phyloP scores from a whole-genome alignment of 108 stramenopile species.

The Cyclostephanos tholiformis region DNA sequence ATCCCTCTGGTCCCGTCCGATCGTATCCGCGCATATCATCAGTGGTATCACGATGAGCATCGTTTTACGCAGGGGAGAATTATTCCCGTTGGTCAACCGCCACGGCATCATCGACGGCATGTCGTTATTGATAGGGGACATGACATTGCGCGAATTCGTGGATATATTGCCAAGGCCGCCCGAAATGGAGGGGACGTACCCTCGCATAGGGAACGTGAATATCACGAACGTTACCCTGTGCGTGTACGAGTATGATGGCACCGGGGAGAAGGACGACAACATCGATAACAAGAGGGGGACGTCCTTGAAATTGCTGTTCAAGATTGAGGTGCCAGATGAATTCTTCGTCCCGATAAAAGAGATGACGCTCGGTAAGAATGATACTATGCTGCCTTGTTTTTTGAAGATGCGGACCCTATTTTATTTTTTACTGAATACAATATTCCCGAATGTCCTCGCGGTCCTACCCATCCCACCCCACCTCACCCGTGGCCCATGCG shows the following conservation, averaged over 20 bases:
- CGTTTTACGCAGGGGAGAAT: conserved; percentile 30
- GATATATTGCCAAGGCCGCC: conserved; percentile 41
- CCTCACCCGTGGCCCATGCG: background rate
- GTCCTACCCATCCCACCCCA: background rate
- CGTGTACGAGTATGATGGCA: conserved; percentile 16
- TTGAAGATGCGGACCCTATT: background rate
- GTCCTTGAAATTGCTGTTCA: conserved; percentile 18
- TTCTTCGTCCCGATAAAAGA: conserved; percentile 29
- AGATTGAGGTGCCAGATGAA: conserved; percentile 28
- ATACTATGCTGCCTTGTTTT: background rate
- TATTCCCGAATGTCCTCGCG: background rate
- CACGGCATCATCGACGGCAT: conserved; percentile 1
- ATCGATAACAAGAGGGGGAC: conserved; percentile 1
- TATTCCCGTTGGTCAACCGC: background rate
- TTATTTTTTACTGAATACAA: conserved; percentile 4
- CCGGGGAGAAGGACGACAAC: background rate
- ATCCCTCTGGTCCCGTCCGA: conserved; percentile 30
- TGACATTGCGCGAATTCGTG: conserved; percentile 38
- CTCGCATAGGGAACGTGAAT: conserved; percentile 46
- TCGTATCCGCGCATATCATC: conserved; percentile 26
- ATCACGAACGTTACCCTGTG: conserved; percentile 32
- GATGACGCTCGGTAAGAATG: conserved; percentile 28
- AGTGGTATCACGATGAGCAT: conserved; percentile 22
- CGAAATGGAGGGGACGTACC: conserved; percentile 35
- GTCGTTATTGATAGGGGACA: conserved; percentile 28